Conservation (phyloP, 345 rosid species). For the Carallia brachiata region DNA sequence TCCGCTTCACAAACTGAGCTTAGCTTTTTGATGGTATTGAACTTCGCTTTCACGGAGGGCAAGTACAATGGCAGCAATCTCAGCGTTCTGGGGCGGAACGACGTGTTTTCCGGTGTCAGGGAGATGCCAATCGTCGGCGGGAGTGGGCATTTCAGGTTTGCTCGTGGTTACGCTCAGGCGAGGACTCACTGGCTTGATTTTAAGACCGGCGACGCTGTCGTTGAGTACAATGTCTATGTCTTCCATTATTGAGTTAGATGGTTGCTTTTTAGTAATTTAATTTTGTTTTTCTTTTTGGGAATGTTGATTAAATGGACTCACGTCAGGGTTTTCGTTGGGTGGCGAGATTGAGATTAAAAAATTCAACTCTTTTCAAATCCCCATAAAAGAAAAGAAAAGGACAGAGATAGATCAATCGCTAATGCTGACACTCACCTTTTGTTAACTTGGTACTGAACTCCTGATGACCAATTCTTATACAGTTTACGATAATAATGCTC, state of each 20-base stretch:
- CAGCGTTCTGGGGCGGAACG: constrained; percentile 9
- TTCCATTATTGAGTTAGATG: constrained; percentile 21
- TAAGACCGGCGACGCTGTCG: constrained; percentile 12
- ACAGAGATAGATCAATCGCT: no score
- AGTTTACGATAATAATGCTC: no score
- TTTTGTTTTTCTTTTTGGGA: no score
- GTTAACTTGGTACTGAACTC: no score
- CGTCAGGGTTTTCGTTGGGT: no score
- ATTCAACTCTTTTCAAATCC: no score
- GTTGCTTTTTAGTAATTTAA: neutral
- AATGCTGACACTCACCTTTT: no score
- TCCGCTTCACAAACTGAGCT: constrained; percentile 7
- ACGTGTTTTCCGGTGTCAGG: neutral
- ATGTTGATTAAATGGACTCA: no score
- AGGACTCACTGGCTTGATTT: constrained; percentile 9
- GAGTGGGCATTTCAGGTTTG: constrained; percentile 23
- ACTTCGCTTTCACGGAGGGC: constrained; percentile 9
- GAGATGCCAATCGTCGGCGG: constrained; percentile 20
- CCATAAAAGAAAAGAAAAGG: no score
- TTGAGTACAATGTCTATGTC: constrained; percentile 30
- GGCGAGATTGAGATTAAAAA: no score
- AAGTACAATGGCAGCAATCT: constrained; percentile 13
- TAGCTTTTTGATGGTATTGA: constrained; percentile 10
- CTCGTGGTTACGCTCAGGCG: constrained; percentile 21
- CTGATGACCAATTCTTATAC: no score